Evolutionary conservation across 331 rosid genomes (phyloP), one percentile per base, ranked within the genome.

Genomic region (Rosa hybrid): DNA sequence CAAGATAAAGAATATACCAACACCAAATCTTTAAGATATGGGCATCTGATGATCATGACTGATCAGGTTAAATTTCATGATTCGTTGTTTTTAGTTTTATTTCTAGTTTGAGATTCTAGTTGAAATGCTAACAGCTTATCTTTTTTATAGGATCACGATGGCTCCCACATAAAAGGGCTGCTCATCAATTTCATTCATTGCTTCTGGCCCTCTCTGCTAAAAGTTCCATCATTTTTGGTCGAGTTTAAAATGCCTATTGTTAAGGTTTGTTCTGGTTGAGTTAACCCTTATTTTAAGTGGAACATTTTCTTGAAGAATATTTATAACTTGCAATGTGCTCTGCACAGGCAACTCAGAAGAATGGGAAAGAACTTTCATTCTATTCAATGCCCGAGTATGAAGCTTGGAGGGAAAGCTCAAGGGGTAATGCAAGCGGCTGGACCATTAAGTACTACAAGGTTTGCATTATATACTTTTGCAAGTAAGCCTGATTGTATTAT

Each of bases 81-180:
- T 45, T 79, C 5, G 45, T 20, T 48, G 20, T 5, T 49, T 74
- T 45, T 78, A 51, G 41, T 41, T 63, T 56, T 78, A 2, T 50
- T 57, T 69, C 23, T 71, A 14, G 12, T 17, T 42, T 60, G 71
- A 46, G 63, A 10, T 82, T 50, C 17, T 63, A 7, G 75, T 6
- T 57, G 10, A 14, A 69, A 75, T 51, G 21, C 6, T 27, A 21
- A 27, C 54, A 48, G 63, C 38, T 63, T 45, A 11, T 7, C 16
- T 38, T 67, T 56, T 76, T 74, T 75, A 65, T 83, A 95, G 99
- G 99, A 95, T 88, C 88, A 93, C 46, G 99, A 95, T 83, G 99
- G 99, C 56, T 95, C 99, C 39, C 99, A 95, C 84, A 95, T 95
- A 84, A 95, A 95, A 84, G 99, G 99, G 56, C 88, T 95, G n/a